Base-by-base conservation (phyloP, 495 filamentous ascomycete genomes). In the Penicillium mononematosum region DNA sequence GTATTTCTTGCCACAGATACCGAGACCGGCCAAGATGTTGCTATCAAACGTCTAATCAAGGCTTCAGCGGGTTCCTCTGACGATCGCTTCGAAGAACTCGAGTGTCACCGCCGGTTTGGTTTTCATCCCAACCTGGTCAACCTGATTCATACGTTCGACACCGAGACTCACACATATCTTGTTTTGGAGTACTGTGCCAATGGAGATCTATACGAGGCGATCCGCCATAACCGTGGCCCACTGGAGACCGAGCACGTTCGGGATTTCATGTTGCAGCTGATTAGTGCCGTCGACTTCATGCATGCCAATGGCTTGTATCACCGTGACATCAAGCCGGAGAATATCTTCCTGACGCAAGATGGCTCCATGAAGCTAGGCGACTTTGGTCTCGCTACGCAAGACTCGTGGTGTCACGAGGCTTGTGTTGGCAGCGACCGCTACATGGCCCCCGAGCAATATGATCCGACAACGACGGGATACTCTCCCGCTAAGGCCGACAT, bases 291-390 rank as follows among this genome's bases (percentile, higher is more conserved):
- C 51, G 86, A 91, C 47, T 90, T 89, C 73, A 90, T 96, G 80
- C 94, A 98, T 68, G 76, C 81, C 59, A 91, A 92, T 67, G 91
- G 90, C 58, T 81, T 98, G 63, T 97, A 92, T 73, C 94, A 98
- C 70, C 91, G 94, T 56, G 94, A 98, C 73, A 97, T 98, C 83
- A 98, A 98, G 78, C 94, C 94, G 8, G 94, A 98, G 81, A 98
- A 98, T 76, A 96, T 98, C 73, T 98, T 98, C 75, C 80, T 98
- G 58, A 88, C 83, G 60, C 81, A 91, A 56, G 82, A 85, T 49
- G 92, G 95, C 24, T 81, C 86, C 43, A 89, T 96, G 87, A 98
- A 98, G 75, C 86, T 98, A 38, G 94, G 94, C 64, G 94, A 98
- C 72, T 95, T 98, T 69, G 94, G 94, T 53, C 80, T 98, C 45